Evolutionary conservation across 495 filamentous ascomycete species (phyloP).

Genomic region (Cercophora samala): DNA sequence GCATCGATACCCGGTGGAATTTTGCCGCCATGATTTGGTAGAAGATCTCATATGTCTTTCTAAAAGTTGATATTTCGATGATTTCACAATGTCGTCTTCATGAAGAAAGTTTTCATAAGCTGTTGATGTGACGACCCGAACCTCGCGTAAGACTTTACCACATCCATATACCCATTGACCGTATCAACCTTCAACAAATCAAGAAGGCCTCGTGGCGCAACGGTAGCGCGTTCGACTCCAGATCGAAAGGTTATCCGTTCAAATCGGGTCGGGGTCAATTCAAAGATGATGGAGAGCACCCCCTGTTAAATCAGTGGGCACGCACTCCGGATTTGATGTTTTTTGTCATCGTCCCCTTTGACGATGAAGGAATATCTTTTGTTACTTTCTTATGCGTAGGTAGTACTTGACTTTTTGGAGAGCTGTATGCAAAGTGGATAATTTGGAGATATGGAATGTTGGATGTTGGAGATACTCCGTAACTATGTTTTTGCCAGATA

Average conservation of each 20-base stretch:
- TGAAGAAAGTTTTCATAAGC: neutral
- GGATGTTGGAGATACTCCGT: neutral
- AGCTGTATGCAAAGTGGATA: neutral
- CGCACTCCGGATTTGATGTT: neutral
- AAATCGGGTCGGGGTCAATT: conserved; percentile 6
- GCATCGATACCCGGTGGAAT: neutral
- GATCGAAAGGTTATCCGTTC: conserved; percentile 8
- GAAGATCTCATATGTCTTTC: neutral
- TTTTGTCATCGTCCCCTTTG: neutral
- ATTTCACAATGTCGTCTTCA: neutral
- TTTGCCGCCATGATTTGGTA: neutral
- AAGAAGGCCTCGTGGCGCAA: conserved; percentile 2
- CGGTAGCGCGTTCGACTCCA: conserved; percentile 8
- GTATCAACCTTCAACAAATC: neutral
- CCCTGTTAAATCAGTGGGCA: neutral
- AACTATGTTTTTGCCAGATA: neutral
- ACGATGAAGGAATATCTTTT: neutral
- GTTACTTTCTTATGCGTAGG: neutral
- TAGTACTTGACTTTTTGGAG: neutral
- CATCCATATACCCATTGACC: neutral
- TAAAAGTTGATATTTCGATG: neutral
- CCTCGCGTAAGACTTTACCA: no score
- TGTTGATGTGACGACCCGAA: no score
- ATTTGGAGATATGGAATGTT: neutral
- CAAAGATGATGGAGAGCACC: neutral